A percentile compares a stretch with the other conserved stretches of the same genome.
Evolutionary conservation across 257 asterid species (phyloP).

Genomic region (Salvia splendens): DNA sequence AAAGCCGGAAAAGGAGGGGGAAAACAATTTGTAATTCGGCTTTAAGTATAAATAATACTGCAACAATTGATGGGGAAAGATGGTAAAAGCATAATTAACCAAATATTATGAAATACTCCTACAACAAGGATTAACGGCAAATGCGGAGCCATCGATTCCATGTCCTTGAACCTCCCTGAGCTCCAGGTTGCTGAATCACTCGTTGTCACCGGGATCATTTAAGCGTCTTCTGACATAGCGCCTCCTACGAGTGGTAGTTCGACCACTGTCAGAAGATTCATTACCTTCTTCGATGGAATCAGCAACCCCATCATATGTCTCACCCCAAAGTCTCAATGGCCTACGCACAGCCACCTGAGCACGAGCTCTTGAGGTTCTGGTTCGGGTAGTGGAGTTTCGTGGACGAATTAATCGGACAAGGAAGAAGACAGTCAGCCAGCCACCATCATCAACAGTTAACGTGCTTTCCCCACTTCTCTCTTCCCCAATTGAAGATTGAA

Average conservation of each 20-base stretch:
- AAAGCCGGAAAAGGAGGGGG: too few relatives aligned
- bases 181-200: neutral
- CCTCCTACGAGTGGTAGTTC: conserved; percentile 30
- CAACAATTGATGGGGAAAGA: neutral
- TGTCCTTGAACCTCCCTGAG: conserved; percentile 12
- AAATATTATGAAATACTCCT: conserved; percentile 6
- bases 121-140: neutral
- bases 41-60: neutral
- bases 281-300: conserved; percentile 42
- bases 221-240: conserved; percentile 37
- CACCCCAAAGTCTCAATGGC: conserved; percentile 70
- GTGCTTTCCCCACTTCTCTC: conserved; percentile 58
- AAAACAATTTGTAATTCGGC: neutral
- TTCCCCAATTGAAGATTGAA: conserved; percentile 72
- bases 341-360: conserved; percentile 53
- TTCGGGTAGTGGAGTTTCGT: conserved; percentile 47
- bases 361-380: conserved; percentile 52
- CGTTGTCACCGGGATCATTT: conserved; percentile 22
- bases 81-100: neutral
- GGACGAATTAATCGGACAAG: conserved; percentile 68
- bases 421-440: conserved; percentile 66
- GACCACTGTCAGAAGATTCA: conserved; percentile 28
- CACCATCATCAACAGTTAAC: conserved; percentile 60
- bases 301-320: conserved; percentile 50
- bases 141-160: neutral